phyloP scores from a whole-genome alignment of 176 grass and related monocot species.

The Pontederia paniculata region DNA sequence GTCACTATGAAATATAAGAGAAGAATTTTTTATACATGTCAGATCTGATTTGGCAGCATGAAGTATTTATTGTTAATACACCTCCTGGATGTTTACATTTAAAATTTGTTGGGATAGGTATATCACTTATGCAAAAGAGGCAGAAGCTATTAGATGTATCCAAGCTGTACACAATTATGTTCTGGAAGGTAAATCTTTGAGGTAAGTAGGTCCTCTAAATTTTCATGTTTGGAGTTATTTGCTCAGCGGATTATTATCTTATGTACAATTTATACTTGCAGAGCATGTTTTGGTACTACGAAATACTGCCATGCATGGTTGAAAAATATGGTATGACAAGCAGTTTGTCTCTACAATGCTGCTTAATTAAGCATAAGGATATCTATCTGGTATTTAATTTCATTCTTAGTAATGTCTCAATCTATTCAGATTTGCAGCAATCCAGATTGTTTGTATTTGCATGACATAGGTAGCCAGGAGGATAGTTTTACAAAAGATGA shows the following conservation, averaged over 20 bases:
- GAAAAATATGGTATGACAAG: conserved; percentile 64
- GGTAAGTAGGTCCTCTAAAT: conserved; percentile 31
- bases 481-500: conserved; percentile 99
- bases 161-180: conserved; percentile 98
- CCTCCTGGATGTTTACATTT: neutral
- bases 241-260: conserved; percentile 9
- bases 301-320: conserved; percentile 99
- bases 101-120: conserved; percentile 41
- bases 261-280: conserved; percentile 25
- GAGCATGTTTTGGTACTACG: conserved; percentile 96
- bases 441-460: conserved; percentile 98
- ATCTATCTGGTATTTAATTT: conserved; percentile 9
- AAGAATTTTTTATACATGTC: no score
- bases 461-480: conserved; percentile 85
- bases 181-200: conserved; percentile 87
- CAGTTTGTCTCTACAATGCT: conserved; percentile 16
- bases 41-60: neutral
- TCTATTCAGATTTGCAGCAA: conserved; percentile 81
- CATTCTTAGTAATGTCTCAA: conserved; percentile 14
- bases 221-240: conserved; percentile 20
- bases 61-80: neutral
- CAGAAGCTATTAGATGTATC: conserved; percentile 87
- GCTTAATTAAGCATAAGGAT: conserved; percentile 15
- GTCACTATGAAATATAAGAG: no score
- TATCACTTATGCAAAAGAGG: conserved; percentile 98